Evolutionary conservation across 169 alveolate species (phyloP).

Genomic region (Babesia ovata): DNA sequence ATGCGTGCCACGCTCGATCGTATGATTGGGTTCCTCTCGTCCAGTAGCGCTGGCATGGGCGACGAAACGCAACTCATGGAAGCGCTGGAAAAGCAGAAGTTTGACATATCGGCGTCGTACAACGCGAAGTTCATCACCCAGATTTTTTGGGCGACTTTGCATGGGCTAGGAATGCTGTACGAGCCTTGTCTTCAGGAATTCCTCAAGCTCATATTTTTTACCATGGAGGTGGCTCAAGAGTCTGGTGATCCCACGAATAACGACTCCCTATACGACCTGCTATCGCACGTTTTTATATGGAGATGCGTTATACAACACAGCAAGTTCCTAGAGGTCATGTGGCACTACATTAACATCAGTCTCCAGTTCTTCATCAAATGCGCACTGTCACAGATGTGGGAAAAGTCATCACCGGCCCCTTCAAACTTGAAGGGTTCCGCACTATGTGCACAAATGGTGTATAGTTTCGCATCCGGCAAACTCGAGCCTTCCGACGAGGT

Average conservation of each 20-base stretch:
- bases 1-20: slow-evolving; percentile 25
- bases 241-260: slow-evolving; percentile 50
- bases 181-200: slow-evolving; percentile 77
- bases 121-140: slow-evolving; percentile 81
- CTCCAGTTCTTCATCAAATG: slow-evolving; percentile 63
- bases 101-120: slow-evolving; percentile 48
- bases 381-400: slow-evolving; percentile 44
- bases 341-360: slow-evolving; percentile 72
- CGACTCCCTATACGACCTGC: slow-evolving; percentile 55
- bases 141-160: slow-evolving; percentile 83
- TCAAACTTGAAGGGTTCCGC: slow-evolving; percentile 19
- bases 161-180: slow-evolving; percentile 78
- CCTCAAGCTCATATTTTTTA: slow-evolving; percentile 64
- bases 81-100: slow-evolving; percentile 48
- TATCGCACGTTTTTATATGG: slow-evolving; percentile 73
- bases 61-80: slow-evolving; percentile 52
- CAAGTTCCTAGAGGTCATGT: slow-evolving; percentile 53
- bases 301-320: slow-evolving; percentile 62
- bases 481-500: slow-evolving; percentile 36
- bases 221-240: slow-evolving; percentile 31
- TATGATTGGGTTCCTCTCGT: slow-evolving; percentile 42
- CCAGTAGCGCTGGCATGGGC: slow-evolving; percentile 60
- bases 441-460: slow-evolving; percentile 24
- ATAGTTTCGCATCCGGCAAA: slow-evolving; percentile 38
- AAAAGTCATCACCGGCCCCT: slow-evolving; percentile 14